phyloP scores from a whole-genome alignment of 2,329 filamentous ascomycete species.

The Torrubiella hemipterigena region DNA sequence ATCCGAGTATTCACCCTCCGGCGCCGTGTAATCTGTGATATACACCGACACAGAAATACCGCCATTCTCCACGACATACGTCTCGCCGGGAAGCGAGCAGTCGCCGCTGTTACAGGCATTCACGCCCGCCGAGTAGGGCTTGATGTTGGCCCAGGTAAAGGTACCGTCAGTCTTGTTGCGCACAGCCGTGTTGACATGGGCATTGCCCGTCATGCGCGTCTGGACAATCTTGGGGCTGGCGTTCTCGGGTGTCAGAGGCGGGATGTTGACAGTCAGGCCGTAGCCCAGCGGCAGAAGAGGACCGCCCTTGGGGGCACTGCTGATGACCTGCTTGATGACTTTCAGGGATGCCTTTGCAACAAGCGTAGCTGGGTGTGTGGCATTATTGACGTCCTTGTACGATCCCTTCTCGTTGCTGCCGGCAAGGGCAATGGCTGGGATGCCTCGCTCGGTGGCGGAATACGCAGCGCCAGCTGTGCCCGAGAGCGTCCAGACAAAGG shows the following conservation, averaged over 20 bases:
- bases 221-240: slow-evolving; percentile 30
- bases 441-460: slow-evolving; percentile 32
- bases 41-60: slow-evolving; percentile 32
- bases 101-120: slow-evolving; percentile 40
- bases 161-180: slow-evolving; percentile 28
- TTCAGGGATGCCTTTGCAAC: slow-evolving; percentile 28
- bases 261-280: slow-evolving; percentile 39
- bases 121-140: slow-evolving; percentile 23
- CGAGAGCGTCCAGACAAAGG: slow-evolving; percentile 39
- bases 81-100: slow-evolving; percentile 37
- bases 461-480: slow-evolving; percentile 35
- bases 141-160: slow-evolving; percentile 28
- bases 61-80: slow-evolving; percentile 28
- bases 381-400: slow-evolving; percentile 24
- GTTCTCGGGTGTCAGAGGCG: slow-evolving; percentile 26
- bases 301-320: slow-evolving; percentile 16
- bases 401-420: slow-evolving; percentile 28
- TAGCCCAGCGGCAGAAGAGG: slow-evolving; percentile 34
- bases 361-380: slow-evolving; percentile 31
- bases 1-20: slow-evolving; percentile 14
- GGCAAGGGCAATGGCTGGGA: slow-evolving; percentile 38
- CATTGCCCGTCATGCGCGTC: slow-evolving; percentile 35
- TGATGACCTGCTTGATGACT: slow-evolving; percentile 30
- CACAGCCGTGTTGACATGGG: slow-evolving; percentile 30
- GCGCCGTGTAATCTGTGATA: slow-evolving; percentile 38